Base-by-base conservation (phyloP, 2,329 filamentous ascomycete genomes). In the Boeremia exigua region DNA sequence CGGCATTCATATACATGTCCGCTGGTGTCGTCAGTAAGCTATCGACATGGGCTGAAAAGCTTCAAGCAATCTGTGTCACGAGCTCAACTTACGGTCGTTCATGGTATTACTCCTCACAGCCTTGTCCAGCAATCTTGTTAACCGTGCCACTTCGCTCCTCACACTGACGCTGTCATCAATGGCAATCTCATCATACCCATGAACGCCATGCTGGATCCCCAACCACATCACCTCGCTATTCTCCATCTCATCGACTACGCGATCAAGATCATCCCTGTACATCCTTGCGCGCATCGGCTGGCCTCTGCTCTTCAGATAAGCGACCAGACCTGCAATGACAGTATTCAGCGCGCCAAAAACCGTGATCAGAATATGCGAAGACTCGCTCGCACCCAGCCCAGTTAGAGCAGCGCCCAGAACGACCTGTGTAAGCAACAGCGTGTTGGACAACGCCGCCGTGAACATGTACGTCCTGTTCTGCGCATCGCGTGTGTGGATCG, bases 181-280 rank as follows among this genome's bases (percentile, higher is more conserved):
- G 47, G 79, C 77, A 37, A 80, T 78, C 34, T 78, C 78, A 52
- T 78, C 75, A 59, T 80, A 80, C 10, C 78, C 78, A 50, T 80
- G 77, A 10, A 75, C 68, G 2, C 69, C 69, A n/a, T 70, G 70
- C 30, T 69, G 69, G 30, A 80, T 80, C 14, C 78, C 78, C 28
- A 76, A 62, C 78, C 78, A 77, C 75, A 78, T 78, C 15, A 73
- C 66, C 12, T 75, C 75, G 2, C 70, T 74, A 39, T 76, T 77
- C 58, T 78, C 75, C 50, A 77, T 77, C 66, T 78, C 75, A 38
- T 78, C 75, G 2, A 78, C 74, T 2, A 70, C 73, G 11, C 76
- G 65, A 19, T 75, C 74, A 2, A 78, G 66, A 54, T 78, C 75
- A 59, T 78, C 75, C 15, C 75, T 63, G 49, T 71, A 78, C 75